Conservation (phyloP, 1,139 yeast species). For the Saccharomyces hybrid region DNA sequence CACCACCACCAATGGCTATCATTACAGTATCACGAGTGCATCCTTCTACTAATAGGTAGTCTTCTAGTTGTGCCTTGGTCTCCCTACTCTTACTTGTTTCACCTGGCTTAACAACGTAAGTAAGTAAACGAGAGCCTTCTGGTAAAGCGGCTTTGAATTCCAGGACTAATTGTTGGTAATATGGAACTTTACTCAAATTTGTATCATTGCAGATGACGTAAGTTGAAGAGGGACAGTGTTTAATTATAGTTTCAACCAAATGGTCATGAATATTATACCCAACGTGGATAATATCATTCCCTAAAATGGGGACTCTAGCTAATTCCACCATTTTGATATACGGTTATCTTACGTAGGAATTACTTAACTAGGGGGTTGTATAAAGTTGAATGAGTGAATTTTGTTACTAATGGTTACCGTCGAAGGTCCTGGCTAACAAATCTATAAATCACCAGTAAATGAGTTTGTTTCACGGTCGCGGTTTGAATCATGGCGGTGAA, state of each 20-base stretch:
- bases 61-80: slow-evolving; percentile 91
- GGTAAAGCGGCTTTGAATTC: slow-evolving; percentile 38
- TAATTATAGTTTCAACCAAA: slow-evolving; percentile 61
- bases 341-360: not conserved
- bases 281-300: slow-evolving; percentile 78
- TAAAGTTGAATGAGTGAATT: not conserved
- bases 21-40: slow-evolving; percentile 96
- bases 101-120: slow-evolving; percentile 82
- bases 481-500: not conserved
- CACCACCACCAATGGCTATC: slow-evolving; percentile 96
- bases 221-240: slow-evolving; percentile 69
- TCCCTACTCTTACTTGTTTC: slow-evolving; percentile 83
- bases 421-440: not conserved
- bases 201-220: slow-evolving; percentile 86
- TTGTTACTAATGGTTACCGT: not conserved
- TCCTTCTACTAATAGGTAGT: slow-evolving; percentile 71
- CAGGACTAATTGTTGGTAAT: slow-evolving; percentile 38
- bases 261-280: slow-evolving; percentile 79
- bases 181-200: slow-evolving; percentile 64
- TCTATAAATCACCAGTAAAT: not conserved
- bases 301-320: slow-evolving; percentile 61
- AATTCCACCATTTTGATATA: slow-evolving; percentile 15
- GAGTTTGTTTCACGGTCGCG: not conserved
- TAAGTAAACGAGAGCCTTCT: slow-evolving; percentile 52
- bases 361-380: not conserved